Evolutionary conservation across 2,329 filamentous ascomycete species (phyloP).

Genomic region (Aureobasidium subglaciale): DNA sequence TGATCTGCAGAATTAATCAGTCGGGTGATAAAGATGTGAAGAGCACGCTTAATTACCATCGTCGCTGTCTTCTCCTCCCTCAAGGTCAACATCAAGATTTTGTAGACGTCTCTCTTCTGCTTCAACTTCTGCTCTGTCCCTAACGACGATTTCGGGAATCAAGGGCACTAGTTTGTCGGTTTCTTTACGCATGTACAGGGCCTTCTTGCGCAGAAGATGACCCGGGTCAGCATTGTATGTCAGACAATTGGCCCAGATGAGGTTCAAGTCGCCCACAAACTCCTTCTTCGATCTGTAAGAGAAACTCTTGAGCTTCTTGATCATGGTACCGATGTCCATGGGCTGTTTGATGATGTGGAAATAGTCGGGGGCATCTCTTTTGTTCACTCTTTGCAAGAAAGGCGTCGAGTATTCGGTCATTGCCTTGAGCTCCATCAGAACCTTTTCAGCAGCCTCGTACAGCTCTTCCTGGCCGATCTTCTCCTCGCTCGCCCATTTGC

Average conservation of each 20-base stretch:
- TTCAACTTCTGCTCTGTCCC: constrained; percentile 89
- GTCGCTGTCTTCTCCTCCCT: constrained; percentile 83
- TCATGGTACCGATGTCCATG: constrained; percentile 97
- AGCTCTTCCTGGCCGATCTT: constrained; percentile 96
- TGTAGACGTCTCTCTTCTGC: constrained; percentile 65
- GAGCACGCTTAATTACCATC: constrained; percentile 45
- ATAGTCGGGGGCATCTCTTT: constrained; percentile 94
- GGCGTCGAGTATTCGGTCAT: constrained; percentile 97
- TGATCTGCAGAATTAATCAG: constrained; percentile 42
- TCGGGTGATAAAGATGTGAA: no score
- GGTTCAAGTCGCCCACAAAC: constrained; percentile 84
- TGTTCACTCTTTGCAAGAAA: constrained; percentile 90
- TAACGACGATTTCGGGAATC: constrained; percentile 86
- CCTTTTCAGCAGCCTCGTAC: constrained; percentile 94
- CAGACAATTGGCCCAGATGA: constrained; percentile 96
- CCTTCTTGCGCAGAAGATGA: constrained; percentile 84
- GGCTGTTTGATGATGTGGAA: constrained; percentile 89
- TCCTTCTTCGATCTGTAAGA: constrained; percentile 68
- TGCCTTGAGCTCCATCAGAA: constrained; percentile 91
- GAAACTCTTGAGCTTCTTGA: constrained; percentile 80
- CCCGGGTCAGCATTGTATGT: constrained; percentile 89
- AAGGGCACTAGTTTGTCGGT: constrained; percentile 93
- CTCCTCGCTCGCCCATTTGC: constrained; percentile 98
- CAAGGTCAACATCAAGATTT: constrained; percentile 71
- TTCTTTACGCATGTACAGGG: constrained; percentile 92